These are phyloP conservation scores for Colletotrichum sublineola DNA, from an alignment of 2,329 filamentous ascomycete species.

Conservation along the genomic window DNA sequence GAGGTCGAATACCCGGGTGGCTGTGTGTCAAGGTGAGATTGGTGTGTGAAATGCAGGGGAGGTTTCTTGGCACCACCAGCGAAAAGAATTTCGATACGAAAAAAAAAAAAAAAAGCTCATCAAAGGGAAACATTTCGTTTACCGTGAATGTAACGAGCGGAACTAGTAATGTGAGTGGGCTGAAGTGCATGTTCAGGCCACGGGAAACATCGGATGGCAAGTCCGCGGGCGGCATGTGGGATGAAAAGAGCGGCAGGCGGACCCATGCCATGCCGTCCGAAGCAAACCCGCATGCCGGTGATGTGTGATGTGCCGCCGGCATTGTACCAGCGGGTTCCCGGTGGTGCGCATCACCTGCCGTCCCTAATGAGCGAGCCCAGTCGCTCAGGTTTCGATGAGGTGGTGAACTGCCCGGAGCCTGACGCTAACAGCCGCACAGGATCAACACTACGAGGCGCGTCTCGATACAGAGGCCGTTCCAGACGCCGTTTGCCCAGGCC, in stretches of 20 bases:
- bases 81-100: neutral
- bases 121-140: constrained; percentile 20
- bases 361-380: neutral
- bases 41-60: constrained; percentile 38
- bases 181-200: neutral
- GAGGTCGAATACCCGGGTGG: neutral
- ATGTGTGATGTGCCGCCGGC: neutral
- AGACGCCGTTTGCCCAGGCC: too few relatives aligned
- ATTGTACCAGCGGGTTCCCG: neutral
- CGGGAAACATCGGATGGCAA: constrained; percentile 12
- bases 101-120: too few relatives aligned
- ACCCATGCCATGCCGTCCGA: constrained; percentile 32
- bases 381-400: too few relatives aligned
- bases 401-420: too few relatives aligned
- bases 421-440: too few relatives aligned
- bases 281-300: neutral
- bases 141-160: neutral
- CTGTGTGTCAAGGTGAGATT: constrained; percentile 17
- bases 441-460: too few relatives aligned
- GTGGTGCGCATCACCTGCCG: neutral
- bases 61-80: constrained; percentile 32
- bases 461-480: too few relatives aligned
- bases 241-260: constrained; percentile 19
- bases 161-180: neutral
- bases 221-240: constrained; percentile 28